Percentiles rank a stretch among this genome's conserved stretches.
These are phyloP conservation scores for Chaetomium strumarium DNA, from an alignment of 2,329 filamentous ascomycete genomes.

Conservation along the genomic window DNA sequence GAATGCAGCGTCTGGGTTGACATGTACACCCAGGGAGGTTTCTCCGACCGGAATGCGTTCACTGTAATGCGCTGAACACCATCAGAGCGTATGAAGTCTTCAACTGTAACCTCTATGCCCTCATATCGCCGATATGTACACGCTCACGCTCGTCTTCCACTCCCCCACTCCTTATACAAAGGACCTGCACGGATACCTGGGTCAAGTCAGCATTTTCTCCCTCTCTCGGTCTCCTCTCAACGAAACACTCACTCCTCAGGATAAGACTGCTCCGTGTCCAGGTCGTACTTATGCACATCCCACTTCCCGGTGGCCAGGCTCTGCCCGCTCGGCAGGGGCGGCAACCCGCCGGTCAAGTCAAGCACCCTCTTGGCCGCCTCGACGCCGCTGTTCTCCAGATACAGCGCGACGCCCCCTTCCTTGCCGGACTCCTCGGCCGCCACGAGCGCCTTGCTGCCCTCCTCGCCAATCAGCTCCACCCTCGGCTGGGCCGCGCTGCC, in stretches of 20 bases:
- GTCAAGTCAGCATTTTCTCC: slow-evolving; percentile 28
- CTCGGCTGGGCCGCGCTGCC: slow-evolving; percentile 78
- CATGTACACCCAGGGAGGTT: not conserved
- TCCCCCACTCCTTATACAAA: slow-evolving; percentile 43
- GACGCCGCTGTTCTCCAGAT: slow-evolving; percentile 56
- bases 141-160: slow-evolving; percentile 14
- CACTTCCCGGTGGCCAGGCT: slow-evolving; percentile 47
- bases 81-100: not conserved
- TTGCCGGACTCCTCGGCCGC: slow-evolving; percentile 69
- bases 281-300: slow-evolving; percentile 63
- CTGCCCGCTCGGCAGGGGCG: slow-evolving; percentile 76
- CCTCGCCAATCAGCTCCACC: slow-evolving; percentile 68
- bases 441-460: slow-evolving; percentile 59
- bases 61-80: not conserved
- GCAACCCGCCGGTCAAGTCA: slow-evolving; percentile 61
- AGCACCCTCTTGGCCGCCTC: slow-evolving; percentile 53
- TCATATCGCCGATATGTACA: slow-evolving; percentile 26
- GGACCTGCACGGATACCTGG: slow-evolving; percentile 58
- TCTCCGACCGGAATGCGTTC: no score
- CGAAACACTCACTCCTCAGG: slow-evolving; percentile 53
- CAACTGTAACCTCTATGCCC: slow-evolving; percentile 10
- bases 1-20: not conserved
- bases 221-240: slow-evolving; percentile 1
- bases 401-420: slow-evolving; percentile 61
- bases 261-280: slow-evolving; percentile 65